Base-by-base conservation (phyloP, 2,329 filamentous ascomycete genomes). In the Akanthomyces lecanii region DNA sequence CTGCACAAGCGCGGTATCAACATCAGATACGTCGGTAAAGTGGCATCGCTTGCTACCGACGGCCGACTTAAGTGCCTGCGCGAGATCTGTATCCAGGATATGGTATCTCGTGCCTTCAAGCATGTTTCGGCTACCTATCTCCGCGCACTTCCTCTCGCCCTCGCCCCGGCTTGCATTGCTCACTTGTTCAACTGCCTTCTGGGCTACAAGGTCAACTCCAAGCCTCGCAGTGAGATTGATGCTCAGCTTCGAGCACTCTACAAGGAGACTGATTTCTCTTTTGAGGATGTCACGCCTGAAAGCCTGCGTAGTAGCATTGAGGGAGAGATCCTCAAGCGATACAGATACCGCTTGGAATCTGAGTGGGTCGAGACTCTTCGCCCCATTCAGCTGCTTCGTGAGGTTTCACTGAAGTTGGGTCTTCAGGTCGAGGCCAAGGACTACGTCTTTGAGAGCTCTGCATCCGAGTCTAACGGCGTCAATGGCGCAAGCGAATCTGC, bases 1-100 rank as follows among this genome's bases (percentile, higher is more conserved):
- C 82, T 99, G 72, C 95, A 99, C 81, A 97, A 97, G 82, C 91
- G 94, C 48, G 95, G 95, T 77, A 93, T 99, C 80, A 99, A 99
- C 79, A 85, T 98, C 66, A 87, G 96, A 71, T 99, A 99, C 75
- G 83, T 98, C n/a, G 95, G 95, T 67, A 89, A 88, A 75, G 78
- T 99, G 66, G 89, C 91, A 14, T 81, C 85, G 64, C 82, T 90
- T 58, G 86, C 89, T 69, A 84, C 85, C 67, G 89, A 89, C 62
- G 82, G 85, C 61, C 88, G 91, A 65, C 82, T 98, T 28, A 81
- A 88, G 69, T 92, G 92, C 65, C 81, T 99, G 69, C 87, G 85
- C 67, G 85, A 87, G 63, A 85, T 99, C 44, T 85, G 89, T 65
- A 77, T 91, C 48, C 94, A 97, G 73, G 95, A 99, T 76, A 98